Conservation (phyloP, 225 moss, liverwort and hornwort genomes). For the Lunularia cruciata region DNA sequence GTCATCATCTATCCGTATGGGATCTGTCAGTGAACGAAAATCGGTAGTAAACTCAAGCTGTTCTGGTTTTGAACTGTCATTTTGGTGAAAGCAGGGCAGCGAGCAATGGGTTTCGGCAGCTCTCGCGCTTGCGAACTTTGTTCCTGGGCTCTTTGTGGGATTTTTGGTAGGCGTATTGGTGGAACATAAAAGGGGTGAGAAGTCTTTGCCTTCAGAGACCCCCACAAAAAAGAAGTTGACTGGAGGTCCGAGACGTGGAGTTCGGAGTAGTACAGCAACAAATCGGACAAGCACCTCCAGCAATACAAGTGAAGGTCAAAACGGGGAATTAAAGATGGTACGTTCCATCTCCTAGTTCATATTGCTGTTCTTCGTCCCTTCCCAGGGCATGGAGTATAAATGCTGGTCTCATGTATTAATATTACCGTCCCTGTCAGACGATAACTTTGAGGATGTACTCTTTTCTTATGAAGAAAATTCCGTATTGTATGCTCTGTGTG, state of each 20-base stretch:
- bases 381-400: background rate
- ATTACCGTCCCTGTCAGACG: background rate
- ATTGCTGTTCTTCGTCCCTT: background rate
- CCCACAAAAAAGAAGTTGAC: constrained; percentile 29
- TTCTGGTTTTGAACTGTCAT: background rate
- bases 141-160: constrained; percentile 82
- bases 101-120: constrained; percentile 76
- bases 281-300: constrained; percentile 10
- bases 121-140: constrained; percentile 63
- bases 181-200: constrained; percentile 63
- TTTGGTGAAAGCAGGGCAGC: constrained; percentile 20
- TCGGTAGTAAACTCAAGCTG: too few relatives aligned
- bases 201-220: constrained; percentile 36
- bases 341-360: background rate
- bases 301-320: constrained; percentile 32
- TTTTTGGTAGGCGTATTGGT: constrained; percentile 77
- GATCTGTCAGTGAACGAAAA: too few relatives aligned
- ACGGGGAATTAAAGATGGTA: constrained; percentile 94
- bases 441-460: background rate
- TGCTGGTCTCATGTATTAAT: background rate
- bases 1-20: too few relatives aligned
- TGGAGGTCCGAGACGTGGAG: constrained; percentile 44
- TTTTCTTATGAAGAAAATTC: background rate
- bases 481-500: background rate
- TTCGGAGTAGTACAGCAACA: constrained; percentile 16